Base-by-base conservation (phyloP, 768 basidiomycete species). In the Tylopilus felleus region DNA sequence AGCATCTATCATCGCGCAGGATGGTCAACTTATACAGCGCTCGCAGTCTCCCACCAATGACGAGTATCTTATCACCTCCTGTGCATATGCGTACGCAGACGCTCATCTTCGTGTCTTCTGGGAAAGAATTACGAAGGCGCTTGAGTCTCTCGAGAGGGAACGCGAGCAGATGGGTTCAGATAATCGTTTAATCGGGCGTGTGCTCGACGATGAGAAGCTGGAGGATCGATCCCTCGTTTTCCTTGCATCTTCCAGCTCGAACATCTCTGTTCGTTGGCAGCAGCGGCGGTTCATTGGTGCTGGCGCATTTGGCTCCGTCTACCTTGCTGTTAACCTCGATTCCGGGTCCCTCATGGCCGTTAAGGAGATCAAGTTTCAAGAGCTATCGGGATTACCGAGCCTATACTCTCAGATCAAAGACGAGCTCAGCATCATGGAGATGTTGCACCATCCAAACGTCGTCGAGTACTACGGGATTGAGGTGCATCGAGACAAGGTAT, bases 291-390 rank as follows among this genome's bases (percentile, higher is more conserved):
- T 98, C 74, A 98, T 99, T 61, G 97, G 96, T 47, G 86, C 94
- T n/a, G 97, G 97, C 16, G 95, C 97, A 9, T 98, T 97, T 70
- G 97, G 97, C 21, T 96, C 92, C n/a, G 97, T 99, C n/a, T 99
- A 98, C 69, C 83, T 93, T 44, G 97, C 95, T 17, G 89, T 98
- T 72, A 98, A 98, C 68, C 79, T 98, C 51, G 97, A 98, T 66
- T 88, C 90, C 1, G 93, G 95, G 43, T 89, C 90, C 40, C 83
- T 98, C 56, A 98, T 99, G 94, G 97, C 97, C 9, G 97, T 98
- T 64, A 99, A 99, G 74, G 97, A 98, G 75, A 93, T 98, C 69
- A 93, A 93, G 55, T 96, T 95, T 70, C 93, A 95, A 67, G 96
- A 98, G 68, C 75, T 96, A 13, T 85, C 91, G 6, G 92, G 91